Evolutionary conservation across 768 basidiomycete species (phyloP).

Genomic region (Lactifluus piperatus): DNA sequence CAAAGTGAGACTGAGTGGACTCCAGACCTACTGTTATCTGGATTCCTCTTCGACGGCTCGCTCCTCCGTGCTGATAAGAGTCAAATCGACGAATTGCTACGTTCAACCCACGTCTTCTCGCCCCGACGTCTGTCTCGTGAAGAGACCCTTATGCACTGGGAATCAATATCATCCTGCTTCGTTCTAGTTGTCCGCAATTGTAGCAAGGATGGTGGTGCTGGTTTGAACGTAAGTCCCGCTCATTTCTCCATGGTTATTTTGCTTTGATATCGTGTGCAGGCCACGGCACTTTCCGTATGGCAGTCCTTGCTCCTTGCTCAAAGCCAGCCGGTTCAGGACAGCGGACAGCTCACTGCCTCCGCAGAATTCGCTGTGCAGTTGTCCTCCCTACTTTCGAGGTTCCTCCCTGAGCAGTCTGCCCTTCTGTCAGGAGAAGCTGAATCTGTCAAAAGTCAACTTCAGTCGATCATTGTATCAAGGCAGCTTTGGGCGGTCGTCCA

Average conservation of each 20-base stretch:
- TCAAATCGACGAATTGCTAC: not conserved
- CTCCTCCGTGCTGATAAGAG: conserved; percentile 8
- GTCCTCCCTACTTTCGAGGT: not conserved
- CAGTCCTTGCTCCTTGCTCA: conserved; percentile 3
- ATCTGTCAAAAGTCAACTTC: not conserved
- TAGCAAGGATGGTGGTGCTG: not conserved
- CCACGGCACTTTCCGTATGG: not conserved
- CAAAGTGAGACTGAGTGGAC: not conserved
- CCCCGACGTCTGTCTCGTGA: conserved; percentile 8
- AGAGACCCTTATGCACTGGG: conserved; percentile 6
- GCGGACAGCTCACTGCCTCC: not conserved
- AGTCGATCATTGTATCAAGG: conserved; percentile 1
- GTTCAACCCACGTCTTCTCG: not conserved
- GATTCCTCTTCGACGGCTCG: conserved; percentile 6
- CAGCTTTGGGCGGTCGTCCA: conserved; percentile 8
- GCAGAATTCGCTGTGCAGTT: not conserved
- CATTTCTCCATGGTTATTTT: too few relatives aligned
- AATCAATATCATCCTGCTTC: conserved; percentile 1
- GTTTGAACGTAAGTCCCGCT: not conserved
- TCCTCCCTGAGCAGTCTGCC: not conserved
- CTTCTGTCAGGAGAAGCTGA: conserved; percentile 4
- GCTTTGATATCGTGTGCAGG: not conserved
- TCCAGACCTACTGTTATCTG: not conserved
- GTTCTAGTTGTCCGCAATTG: not conserved
- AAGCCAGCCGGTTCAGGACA: not conserved